Percentiles rank a stretch among this genome's conserved stretches.
phyloP scores from a whole-genome alignment of 148 eudicot genomes.

The Silene uniflora region DNA sequence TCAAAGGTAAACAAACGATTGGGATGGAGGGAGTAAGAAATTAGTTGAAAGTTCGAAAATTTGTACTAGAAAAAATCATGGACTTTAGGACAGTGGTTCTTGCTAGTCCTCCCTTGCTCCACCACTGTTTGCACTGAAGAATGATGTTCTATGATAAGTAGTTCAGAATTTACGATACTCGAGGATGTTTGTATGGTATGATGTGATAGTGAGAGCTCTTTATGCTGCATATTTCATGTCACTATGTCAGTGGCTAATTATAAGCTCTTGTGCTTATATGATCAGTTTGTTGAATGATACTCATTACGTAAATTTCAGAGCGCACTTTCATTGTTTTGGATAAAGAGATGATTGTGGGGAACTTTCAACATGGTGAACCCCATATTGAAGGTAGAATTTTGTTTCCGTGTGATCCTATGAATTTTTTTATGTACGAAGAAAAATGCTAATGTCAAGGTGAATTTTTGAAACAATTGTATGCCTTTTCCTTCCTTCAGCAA shows the following conservation, averaged over 20 bases:
- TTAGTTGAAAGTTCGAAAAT: no score
- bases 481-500: slow-evolving; percentile 28
- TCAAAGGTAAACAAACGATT: no score
- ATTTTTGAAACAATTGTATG: not conserved
- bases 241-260: not conserved
- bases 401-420: not conserved
- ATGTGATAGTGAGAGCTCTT: not conserved
- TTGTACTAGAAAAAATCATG: no score
- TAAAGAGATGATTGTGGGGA: slow-evolving; percentile 55
- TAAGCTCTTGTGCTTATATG: not conserved
- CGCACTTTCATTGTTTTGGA: slow-evolving; percentile 85
- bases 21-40: no score
- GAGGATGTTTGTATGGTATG: not conserved
- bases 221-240: not conserved
- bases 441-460: not conserved
- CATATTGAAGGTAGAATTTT: slow-evolving; percentile 61
- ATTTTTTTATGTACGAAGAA: not conserved
- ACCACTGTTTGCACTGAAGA: not conserved
- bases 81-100: no score
- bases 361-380: slow-evolving; percentile 58
- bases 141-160: no score
- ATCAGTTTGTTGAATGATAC: slow-evolving; percentile 4
- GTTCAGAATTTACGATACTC: not conserved
- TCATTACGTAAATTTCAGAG: slow-evolving; percentile 39
- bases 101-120: not conserved